Evolutionary conservation across 129 eudicot genomes (phyloP), one percentile per base, ranked within the genome.

Genomic region (Kitagawia praeruptora): DNA sequence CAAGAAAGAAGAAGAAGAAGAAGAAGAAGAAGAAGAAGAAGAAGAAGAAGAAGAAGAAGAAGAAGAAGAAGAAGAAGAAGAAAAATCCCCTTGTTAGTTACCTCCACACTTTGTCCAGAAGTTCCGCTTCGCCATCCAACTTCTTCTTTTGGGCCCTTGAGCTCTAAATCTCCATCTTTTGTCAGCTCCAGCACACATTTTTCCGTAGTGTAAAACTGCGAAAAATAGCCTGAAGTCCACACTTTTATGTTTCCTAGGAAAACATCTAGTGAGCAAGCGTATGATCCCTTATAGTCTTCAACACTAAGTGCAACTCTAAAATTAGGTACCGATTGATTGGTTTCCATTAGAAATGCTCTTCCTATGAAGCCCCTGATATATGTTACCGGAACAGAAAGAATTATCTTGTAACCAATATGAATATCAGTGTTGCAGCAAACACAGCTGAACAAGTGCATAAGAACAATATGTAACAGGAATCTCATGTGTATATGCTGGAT

Each of bases 41-140:
- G n/a, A n/a, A n/a, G n/a, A n/a, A n/a, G n/a, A n/a, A n/a, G n/a
- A n/a, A n/a, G n/a, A n/a, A n/a, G n/a, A n/a, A n/a, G n/a, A n/a
- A n/a, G n/a, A n/a, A n/a, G n/a, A n/a, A n/a, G n/a, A n/a, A n/a
- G n/a, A n/a, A n/a, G n/a, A n/a, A n/a, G n/a, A 8, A 42, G 4
- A 31, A 75, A 19, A 45, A 27, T 25, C 19, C 15, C 15, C 9
- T 70, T 4, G 6, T 66, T 12, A 37, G 58, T 85, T 89, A 96
- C 99, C 99, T 96, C 39, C 81, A 96, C 95, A 71, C 93, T 97
- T 86, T 96, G 99, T 56, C 93, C 90, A 5, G 89, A 83, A 66
- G 99, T 96, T 58, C 95, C 98, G 78, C 89, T 89, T 80, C 89
- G 81, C 99, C 99, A 96, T 63, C 98, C 97, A 51, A 96, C 47